phyloP scores from a whole-genome alignment of 306 rosid genomes.

The Argentina anserina region DNA sequence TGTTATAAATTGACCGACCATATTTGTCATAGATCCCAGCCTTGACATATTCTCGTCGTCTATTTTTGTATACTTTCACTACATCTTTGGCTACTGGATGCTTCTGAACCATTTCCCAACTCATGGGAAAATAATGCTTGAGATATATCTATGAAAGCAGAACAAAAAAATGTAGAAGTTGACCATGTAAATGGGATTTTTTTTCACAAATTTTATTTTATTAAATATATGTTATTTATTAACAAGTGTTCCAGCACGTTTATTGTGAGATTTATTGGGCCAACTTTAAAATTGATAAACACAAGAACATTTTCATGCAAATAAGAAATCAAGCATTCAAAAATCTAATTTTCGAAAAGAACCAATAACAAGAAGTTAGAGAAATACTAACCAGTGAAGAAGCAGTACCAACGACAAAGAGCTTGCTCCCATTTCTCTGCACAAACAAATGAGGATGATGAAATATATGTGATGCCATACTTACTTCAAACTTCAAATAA shows the following conservation, averaged over 20 bases:
- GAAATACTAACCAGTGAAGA: constrained; percentile 79
- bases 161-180: background rate
- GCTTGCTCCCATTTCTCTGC: constrained; percentile 91
- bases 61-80: background rate
- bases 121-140: background rate
- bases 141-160: background rate
- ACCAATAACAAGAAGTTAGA: constrained; percentile 3
- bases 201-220: background rate
- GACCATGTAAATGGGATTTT: background rate
- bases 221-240: no score
- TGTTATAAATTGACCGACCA: background rate
- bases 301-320: background rate
- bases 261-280: background rate
- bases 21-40: background rate
- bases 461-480: constrained; percentile 15
- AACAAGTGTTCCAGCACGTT: background rate
- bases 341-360: constrained; percentile 6
- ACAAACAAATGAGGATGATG: constrained; percentile 23
- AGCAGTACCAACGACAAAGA: constrained; percentile 84
- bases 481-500: background rate
- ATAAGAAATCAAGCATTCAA: background rate
- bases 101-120: background rate
- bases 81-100: background rate
- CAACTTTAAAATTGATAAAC: background rate
- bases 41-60: background rate